Evolutionary conservation across 139 green algal species (phyloP).

Genomic region (Nannochloris sp.): DNA sequence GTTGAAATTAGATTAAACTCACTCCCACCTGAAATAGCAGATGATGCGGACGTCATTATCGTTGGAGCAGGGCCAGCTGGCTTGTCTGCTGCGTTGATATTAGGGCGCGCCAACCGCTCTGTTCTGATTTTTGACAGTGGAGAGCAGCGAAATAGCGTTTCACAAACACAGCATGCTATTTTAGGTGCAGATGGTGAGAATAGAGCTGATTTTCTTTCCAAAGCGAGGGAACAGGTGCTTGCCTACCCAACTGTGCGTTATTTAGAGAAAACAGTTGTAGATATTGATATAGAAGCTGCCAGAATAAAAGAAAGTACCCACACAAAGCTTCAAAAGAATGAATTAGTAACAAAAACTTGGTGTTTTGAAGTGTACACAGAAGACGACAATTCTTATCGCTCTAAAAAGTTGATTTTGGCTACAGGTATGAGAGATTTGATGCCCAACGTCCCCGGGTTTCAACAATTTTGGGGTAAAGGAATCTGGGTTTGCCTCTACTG

Average conservation of each 20-base stretch:
- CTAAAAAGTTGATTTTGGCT: conserved; percentile 19
- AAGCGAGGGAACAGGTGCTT: conserved; percentile 3
- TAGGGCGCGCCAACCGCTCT: background rate
- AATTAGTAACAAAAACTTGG: background rate
- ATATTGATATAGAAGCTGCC: conserved; percentile 1
- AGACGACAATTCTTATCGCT: conserved; percentile 1
- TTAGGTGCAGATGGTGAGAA: conserved; percentile 14
- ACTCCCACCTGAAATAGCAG: too few species aligned
- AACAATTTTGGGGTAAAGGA: conserved; percentile 6
- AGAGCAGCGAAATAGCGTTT: conserved; percentile 12
- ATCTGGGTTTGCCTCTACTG: conserved; percentile 26
- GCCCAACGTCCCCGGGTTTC: background rate
- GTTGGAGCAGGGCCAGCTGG: conserved; percentile 4
- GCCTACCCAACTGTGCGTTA: conserved; percentile 2
- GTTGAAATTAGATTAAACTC: too few species aligned
- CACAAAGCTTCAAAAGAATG: background rate
- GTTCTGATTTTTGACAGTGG: conserved; percentile 14
- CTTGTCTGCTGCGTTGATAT: conserved; percentile 7
- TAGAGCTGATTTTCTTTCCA: background rate
- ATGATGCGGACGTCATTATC: background rate
- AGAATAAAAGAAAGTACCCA: background rate
- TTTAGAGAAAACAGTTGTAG: background rate
- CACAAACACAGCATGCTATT: conserved; percentile 10
- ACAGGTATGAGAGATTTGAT: conserved; percentile 14
- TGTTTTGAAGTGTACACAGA: conserved; percentile 6